These are phyloP conservation scores for Yamadazyma membranifaciens DNA, from an alignment of 1,139 yeast species.

Conservation along the genomic window DNA sequence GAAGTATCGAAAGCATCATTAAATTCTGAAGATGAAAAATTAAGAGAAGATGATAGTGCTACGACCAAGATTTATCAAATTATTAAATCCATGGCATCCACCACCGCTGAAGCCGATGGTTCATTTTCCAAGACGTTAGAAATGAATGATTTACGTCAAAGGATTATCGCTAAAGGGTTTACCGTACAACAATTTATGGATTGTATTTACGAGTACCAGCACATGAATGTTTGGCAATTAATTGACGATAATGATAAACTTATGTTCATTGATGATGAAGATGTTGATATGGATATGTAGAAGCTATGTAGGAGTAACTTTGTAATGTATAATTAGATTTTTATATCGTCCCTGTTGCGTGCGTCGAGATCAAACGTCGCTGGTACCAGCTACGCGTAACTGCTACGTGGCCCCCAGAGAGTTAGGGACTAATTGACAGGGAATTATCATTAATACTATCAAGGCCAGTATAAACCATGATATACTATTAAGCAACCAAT, in stretches of 20 bases:
- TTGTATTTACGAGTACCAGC: slow-evolving; percentile 73
- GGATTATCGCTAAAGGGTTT: slow-evolving; percentile 81
- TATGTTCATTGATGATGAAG: slow-evolving; percentile 34
- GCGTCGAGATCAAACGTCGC: too few species aligned
- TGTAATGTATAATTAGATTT: neutral
- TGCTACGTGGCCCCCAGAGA: too few species aligned
- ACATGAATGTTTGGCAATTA: slow-evolving; percentile 73
- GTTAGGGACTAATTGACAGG: too few species aligned
- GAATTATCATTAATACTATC: too few species aligned
- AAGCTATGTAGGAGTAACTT: neutral
- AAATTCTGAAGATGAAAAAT: slow-evolving; percentile 48
- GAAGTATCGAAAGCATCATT: slow-evolving; percentile 86
- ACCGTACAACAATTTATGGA: slow-evolving; percentile 75
- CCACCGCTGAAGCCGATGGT: slow-evolving; percentile 13
- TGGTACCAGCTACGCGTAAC: too few species aligned
- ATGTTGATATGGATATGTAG: slow-evolving; percentile 7
- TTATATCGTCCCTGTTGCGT: too few species aligned
- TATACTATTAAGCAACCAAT: too few species aligned
- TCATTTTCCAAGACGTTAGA: slow-evolving; percentile 42
- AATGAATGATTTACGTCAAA: slow-evolving; percentile 58
- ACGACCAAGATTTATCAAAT: slow-evolving; percentile 62
- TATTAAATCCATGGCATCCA: slow-evolving; percentile 49
- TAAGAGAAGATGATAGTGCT: slow-evolving; percentile 52
- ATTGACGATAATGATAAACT: slow-evolving; percentile 64
- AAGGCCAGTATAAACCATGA: too few species aligned